Base-by-base conservation (phyloP, 768 basidiomycete genomes). In the Podaxis sp. region DNA sequence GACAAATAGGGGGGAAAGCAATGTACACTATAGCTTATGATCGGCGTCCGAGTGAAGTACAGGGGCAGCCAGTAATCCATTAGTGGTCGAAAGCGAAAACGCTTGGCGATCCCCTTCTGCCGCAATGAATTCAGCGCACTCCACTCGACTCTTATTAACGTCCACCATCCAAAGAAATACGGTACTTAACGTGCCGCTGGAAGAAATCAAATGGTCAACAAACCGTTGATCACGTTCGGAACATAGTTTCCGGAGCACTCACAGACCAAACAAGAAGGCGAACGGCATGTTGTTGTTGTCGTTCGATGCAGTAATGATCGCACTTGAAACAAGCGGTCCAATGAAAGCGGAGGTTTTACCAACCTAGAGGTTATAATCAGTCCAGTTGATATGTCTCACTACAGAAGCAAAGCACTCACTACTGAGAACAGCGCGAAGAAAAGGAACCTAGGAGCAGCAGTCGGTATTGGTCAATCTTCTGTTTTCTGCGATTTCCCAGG, bases 281-380 rank as follows among this genome's bases (percentile, higher is more conserved):
- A 92, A 92, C 0, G 89, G 87, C 83, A 88, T 89, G 70, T 87
- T 90, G 67, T 88, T 79, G 66, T 90, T 90, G 71, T 88, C 83
- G 53, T 78, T 78, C 0, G 88, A 82, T 3, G 82, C 87, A 11
- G 84, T 84, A 65, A 90, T 90, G 63, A 90, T 90, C 1, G 89
- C 89, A 57, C 87, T 86, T 1, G 88, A 89, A 24, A 90, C 87
- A 67, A 91, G 81, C 2, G 89, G 88, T 0, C 89, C 89, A 63
- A 90, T 89, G 71, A 90, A 89, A 17, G 88, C 86, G 42, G 88
- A 89, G 6, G 88, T 89, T 72, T 90, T 90, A 13, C 89, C 88
- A 46, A 89, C 75, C 86, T 88, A 40, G 4, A 63, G 11, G 4
- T 57, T 33, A 54, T 7, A 33, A 33, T 33, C 38, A 36, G 3